Evolutionary conservation across 495 filamentous ascomycete genomes (phyloP), one percentile per base, ranked within the genome.

Genomic region (Pyrenula massariospora): DNA sequence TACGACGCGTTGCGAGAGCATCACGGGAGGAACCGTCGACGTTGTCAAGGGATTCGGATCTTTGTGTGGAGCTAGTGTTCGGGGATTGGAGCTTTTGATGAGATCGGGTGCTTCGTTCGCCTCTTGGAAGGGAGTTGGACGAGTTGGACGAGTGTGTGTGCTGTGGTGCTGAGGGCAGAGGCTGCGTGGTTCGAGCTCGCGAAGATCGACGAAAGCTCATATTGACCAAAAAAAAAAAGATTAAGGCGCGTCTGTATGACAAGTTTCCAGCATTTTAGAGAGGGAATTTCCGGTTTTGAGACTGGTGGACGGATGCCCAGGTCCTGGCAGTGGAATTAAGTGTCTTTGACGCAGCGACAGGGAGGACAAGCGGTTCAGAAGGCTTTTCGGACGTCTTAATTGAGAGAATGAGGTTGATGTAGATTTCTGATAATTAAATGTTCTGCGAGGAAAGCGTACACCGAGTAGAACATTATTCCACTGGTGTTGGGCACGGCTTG

Each of bases 171-270:
- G 76, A 76, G 61, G 78, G 74, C 62, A 83, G 79, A 57, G 88
- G 83, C 71, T 93, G 88, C 58, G 85, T 82, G 59, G 81, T 82
- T 68, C 90, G 89, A 73, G 90, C 88, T 72, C 93, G 84, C 63
- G 92, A 93, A 53, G 91, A 95, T 68, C 93, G 89, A 69, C 93
- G 86, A 63, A 90, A 87, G 63, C 88, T 85, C 73, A 80, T 80
- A 63, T 63, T 63, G 59, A 60, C 53, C 54, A 54, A 22, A 24
- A 50, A 36, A 22, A 47, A 55, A 15, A n/a, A n/a, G n/a, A n/a
- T n/a, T n/a, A n/a, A n/a, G n/a, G n/a, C n/a, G n/a, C n/a, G n/a
- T n/a, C n/a, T n/a, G n/a, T n/a, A n/a, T n/a, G 5, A 42, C 31
- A 8, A 42, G 5, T 42, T 15, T 42, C 8, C 31, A 42, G 31